Percentiles rank a stretch among this genome's conserved stretches.
phyloP scores from a whole-genome alignment of 2,329 filamentous ascomycete genomes.

The Mycosphaerelloides madeirae region DNA sequence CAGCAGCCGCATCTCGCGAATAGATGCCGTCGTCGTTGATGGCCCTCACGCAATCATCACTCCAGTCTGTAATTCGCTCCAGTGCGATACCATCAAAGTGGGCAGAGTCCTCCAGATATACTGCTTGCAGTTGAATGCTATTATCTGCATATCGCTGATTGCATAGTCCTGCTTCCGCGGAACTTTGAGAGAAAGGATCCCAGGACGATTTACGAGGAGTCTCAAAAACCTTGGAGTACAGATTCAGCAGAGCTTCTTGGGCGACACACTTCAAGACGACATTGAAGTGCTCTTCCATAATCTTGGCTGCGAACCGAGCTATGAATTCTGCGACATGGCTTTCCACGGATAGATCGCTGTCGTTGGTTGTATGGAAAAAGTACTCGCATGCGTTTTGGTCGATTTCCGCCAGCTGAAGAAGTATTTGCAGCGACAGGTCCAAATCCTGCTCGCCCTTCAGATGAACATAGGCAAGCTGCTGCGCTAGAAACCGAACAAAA shows the following conservation, averaged over 20 bases:
- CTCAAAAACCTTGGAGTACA: too few relatives aligned
- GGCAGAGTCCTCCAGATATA: constrained; percentile 7
- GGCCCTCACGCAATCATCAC: constrained; percentile 13
- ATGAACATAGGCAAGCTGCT: constrained; percentile 7
- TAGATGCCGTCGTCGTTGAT: constrained; percentile 23
- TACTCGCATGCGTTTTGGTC: constrained; percentile 17
- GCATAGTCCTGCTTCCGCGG: not conserved
- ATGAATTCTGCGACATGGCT: constrained; percentile 3
- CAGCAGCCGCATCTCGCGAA: constrained; percentile 27
- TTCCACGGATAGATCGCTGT: not conserved
- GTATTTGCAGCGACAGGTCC: not conserved
- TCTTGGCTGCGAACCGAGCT: not conserved
- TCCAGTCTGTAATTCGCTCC: constrained; percentile 10
- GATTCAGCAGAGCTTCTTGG: constrained; percentile 9
- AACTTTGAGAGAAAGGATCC: too few relatives aligned
- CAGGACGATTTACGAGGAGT: too few relatives aligned
- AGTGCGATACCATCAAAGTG: not conserved
- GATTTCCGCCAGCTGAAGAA: constrained; percentile 7
- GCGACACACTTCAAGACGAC: constrained; percentile 14
- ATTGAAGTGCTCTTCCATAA: not conserved
- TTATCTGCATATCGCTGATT: constrained; percentile 22
- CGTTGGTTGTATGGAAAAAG: constrained; percentile 13
- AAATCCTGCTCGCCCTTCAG: not conserved
- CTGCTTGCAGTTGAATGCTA: constrained; percentile 15
- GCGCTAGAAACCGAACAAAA: constrained; percentile 14